These are phyloP conservation scores for Begonia peltatifolia DNA, from an alignment of 306 rosid genomes.

Conservation along the genomic window DNA sequence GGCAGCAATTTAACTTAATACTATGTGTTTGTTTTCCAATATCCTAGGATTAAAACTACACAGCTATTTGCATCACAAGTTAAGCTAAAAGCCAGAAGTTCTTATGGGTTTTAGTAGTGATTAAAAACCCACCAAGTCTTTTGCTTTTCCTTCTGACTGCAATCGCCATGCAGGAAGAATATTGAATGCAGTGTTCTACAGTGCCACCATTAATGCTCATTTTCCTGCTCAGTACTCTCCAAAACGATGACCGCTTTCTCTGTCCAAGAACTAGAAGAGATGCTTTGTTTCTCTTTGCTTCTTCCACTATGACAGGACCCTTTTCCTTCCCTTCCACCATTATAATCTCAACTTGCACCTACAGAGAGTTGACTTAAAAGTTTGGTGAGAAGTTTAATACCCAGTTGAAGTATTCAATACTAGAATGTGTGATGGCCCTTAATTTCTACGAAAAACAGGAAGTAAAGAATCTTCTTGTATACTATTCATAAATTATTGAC, in stretches of 20 bases:
- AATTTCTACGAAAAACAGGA: no score
- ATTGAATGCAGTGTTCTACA: slow-evolving; percentile 61
- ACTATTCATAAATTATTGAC: no score
- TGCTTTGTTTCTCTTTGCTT: slow-evolving; percentile 51
- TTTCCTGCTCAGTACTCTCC: slow-evolving; percentile 32
- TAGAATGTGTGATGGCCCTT: no score
- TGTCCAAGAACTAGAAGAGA: slow-evolving; percentile 68
- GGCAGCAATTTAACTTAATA: neutral
- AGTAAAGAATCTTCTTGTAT: no score
- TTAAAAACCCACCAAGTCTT: slow-evolving; percentile 70
- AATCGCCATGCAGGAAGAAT: slow-evolving; percentile 66
- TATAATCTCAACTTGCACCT: slow-evolving; percentile 61
- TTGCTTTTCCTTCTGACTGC: slow-evolving; percentile 74
- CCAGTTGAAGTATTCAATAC: no score
- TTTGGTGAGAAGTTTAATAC: no score
- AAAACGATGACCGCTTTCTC: slow-evolving; percentile 31
- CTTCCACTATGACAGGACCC: slow-evolving; percentile 54
- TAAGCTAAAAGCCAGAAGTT: slow-evolving; percentile 93
- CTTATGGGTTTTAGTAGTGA: slow-evolving; percentile 82
- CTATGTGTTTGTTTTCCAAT: neutral
- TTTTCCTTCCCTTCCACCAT: slow-evolving; percentile 51
- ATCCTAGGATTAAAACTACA: no score
- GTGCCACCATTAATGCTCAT: slow-evolving; percentile 13
- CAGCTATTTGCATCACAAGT: neutral
- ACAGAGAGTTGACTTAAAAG: neutral